Evolutionary conservation across 306 rosid species (phyloP).

Genomic region (Morella rubra): DNA sequence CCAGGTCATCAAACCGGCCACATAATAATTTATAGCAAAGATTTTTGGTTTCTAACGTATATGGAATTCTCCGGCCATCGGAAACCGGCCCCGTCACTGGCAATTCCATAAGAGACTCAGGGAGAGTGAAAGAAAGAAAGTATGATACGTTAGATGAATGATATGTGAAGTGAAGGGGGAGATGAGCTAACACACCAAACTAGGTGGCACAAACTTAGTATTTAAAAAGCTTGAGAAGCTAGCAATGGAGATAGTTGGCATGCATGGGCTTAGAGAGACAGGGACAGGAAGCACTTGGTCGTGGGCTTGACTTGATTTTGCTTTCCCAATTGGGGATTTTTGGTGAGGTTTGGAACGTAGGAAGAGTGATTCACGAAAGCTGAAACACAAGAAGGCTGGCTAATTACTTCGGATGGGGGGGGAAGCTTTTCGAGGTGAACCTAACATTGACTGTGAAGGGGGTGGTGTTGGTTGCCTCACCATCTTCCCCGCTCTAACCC

Average conservation of each 20-base stretch:
- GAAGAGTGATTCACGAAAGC: slow-evolving; percentile 38
- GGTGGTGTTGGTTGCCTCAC: slow-evolving; percentile 66
- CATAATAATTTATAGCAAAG: slow-evolving; percentile 62
- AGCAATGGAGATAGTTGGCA: slow-evolving; percentile 26
- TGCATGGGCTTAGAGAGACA: slow-evolving; percentile 19
- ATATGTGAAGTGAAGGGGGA: slow-evolving; percentile 31
- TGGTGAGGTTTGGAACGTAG: slow-evolving; percentile 24
- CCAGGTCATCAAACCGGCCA: slow-evolving; percentile 50
- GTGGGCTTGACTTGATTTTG: slow-evolving; percentile 31
- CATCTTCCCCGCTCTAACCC: slow-evolving; percentile 46
- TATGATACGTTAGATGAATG: slow-evolving; percentile 24
- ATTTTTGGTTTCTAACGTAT: slow-evolving; percentile 59
- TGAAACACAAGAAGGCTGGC: slow-evolving; percentile 6
- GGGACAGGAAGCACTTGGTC: slow-evolving; percentile 6
- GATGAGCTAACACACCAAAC: slow-evolving; percentile 94
- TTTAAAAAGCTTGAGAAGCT: slow-evolving; percentile 35
- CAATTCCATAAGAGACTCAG: slow-evolving; percentile 46
- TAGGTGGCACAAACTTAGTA: slow-evolving; percentile 15
- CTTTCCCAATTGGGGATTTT: slow-evolving; percentile 14
- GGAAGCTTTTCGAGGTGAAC: slow-evolving; percentile 62
- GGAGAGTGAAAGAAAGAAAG: slow-evolving; percentile 30
- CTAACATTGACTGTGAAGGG: slow-evolving; percentile 54
- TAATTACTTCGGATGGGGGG: neutral
- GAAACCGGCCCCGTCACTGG: slow-evolving; percentile 39
- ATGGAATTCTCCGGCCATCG: slow-evolving; percentile 38